Conservation (phyloP, 495 filamentous ascomycete species). For the Talaromyces adpressus region DNA sequence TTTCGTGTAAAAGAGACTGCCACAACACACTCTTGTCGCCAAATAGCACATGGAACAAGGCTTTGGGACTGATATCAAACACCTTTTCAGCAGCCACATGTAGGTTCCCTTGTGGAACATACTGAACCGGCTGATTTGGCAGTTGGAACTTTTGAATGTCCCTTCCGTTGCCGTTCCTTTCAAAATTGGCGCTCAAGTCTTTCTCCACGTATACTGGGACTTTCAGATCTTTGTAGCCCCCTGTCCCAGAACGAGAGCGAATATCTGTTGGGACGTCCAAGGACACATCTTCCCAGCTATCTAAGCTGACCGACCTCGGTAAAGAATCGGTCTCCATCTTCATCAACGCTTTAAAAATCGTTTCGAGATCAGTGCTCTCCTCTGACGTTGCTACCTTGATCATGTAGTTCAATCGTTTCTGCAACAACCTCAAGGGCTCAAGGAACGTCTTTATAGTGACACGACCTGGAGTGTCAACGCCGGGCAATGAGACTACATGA, state of each 20-base stretch:
- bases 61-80: conserved; percentile 85
- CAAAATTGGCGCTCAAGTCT: conserved; percentile 44
- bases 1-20: conserved; percentile 82
- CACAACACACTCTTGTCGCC: conserved; percentile 93
- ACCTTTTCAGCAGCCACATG: conserved; percentile 61
- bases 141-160: conserved; percentile 73
- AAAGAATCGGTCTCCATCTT: conserved; percentile 60
- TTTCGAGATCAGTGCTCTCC: conserved; percentile 53
- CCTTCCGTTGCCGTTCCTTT: conserved; percentile 35
- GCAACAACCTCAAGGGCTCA: conserved; percentile 74
- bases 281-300: conserved; percentile 90
- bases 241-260: conserved; percentile 13
- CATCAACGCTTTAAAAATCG: conserved; percentile 57
- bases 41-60: conserved; percentile 91
- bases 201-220: conserved; percentile 57
- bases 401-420: conserved; percentile 75
- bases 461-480: conserved; percentile 56
- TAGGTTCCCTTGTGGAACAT: conserved; percentile 75
- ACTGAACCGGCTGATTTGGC: conserved; percentile 72
- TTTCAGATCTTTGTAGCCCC: conserved; percentile 44
- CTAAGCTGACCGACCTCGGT: conserved; percentile 61
- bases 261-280: conserved; percentile 55
- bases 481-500: conserved; percentile 61
- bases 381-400: conserved; percentile 67
- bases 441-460: conserved; percentile 89